Base-by-base conservation (phyloP, 441 rosid genomes). In the Arabidopsis hybrid region DNA sequence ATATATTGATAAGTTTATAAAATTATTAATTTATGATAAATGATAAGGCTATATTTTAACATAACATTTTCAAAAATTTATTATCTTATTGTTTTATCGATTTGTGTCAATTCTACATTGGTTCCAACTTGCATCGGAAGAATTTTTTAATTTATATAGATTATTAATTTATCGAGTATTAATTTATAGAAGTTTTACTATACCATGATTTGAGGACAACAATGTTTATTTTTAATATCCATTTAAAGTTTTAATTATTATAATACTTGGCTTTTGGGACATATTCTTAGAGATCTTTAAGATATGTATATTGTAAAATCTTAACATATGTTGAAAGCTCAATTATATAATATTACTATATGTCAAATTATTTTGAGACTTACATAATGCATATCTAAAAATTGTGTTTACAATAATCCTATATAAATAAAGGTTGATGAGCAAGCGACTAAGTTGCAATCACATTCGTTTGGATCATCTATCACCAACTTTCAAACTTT, bases 341-440 rank as follows among this genome's bases (percentile, higher is more conserved):
- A 43, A 46, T 46, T 21, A 1, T 62, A 62, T n/a, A 29, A 1
- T n/a, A 9, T 9, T 46, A 46, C 13, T 47, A 16, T 31, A 8
- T n/a, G 21, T 64, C 56, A 32, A 16, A 16, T 53, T 9, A 64
- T 31, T 46, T 29, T 14, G 10, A 31, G 42, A 63, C 9, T 63
- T 63, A 46, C 31, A 29, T 62, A 62, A 62, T 8, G 31, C 40
- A 64, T 31, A 63, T 5, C 56, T 14, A 32, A 55, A 3, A 0
- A 3, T n/a, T 1, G 1, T 4, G 2, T 32, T 29, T 31, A 12
- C 12, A 55, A 4, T 62, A n/a, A 9, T 29, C 16, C 3, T 31
- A 29, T 45, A 62, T 62, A 62, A 8, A 45, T 8, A 45, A 29
- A 63, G 67, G 8, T 43, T 13, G n/a, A 26, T 61, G 51, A 42